Percentiles rank a stretch among this genome's conserved stretches.
phyloP scores from a whole-genome alignment of 2,329 filamentous ascomycete genomes.

The Alternaria burnsii region DNA sequence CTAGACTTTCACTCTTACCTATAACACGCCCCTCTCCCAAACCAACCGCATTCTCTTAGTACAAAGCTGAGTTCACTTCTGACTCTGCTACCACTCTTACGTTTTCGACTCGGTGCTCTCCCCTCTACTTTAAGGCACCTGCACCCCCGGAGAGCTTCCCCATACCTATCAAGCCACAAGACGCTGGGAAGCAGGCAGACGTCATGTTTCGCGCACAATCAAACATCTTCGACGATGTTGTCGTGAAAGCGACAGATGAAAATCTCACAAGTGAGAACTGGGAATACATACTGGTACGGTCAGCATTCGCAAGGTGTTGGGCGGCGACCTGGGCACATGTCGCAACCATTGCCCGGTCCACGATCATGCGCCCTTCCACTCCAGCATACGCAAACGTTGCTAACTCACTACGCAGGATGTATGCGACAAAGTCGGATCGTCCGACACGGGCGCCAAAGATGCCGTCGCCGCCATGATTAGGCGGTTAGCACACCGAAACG shows the following conservation, averaged over 20 bases:
- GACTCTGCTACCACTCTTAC: neutral
- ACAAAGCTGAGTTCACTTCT: neutral
- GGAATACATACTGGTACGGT: conserved; percentile 71
- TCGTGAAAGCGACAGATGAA: conserved; percentile 92
- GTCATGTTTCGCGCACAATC: conserved; percentile 63
- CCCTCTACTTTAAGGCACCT: conserved; percentile 11
- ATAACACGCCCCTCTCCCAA: neutral
- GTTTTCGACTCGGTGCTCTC: neutral
- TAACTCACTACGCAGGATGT: conserved; percentile 60
- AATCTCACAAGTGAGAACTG: conserved; percentile 88
- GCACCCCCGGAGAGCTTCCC: conserved; percentile 10
- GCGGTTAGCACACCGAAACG: conserved; percentile 89
- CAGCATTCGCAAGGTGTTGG: neutral
- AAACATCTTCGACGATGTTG: conserved; percentile 75
- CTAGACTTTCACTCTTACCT: conserved; percentile 8
- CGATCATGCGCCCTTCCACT: neutral
- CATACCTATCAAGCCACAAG: neutral
- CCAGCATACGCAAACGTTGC: conserved; percentile 1
- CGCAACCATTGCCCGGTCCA: neutral
- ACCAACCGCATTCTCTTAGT: neutral
- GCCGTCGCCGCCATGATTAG: conserved; percentile 91
- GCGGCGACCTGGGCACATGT: conserved; percentile 3
- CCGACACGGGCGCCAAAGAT: conserved; percentile 74
- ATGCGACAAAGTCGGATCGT: conserved; percentile 65
- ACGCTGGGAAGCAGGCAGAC: conserved; percentile 20